A percentile compares a stretch with the other conserved stretches of the same genome.
Conservation (phyloP, 805 yeast species). For the Monosporozyma unispora region DNA sequence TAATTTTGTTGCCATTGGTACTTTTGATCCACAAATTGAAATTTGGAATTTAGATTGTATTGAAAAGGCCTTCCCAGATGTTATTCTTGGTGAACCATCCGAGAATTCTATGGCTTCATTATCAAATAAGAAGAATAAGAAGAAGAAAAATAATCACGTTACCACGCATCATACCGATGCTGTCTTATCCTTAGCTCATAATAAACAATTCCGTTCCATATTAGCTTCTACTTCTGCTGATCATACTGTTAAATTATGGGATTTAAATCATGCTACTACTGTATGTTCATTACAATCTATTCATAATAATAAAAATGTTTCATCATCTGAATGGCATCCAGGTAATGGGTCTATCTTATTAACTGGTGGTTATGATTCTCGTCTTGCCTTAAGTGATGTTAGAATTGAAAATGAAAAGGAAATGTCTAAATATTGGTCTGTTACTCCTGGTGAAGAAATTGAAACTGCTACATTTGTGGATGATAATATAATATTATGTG, state of each 20-base stretch:
- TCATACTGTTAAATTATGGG: slow-evolving; percentile 92
- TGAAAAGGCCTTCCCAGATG: slow-evolving; percentile 91
- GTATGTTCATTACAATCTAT: slow-evolving; percentile 61
- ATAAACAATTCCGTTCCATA: slow-evolving; percentile 69
- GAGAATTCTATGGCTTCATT: slow-evolving; percentile 30
- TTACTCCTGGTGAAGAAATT: slow-evolving; percentile 66
- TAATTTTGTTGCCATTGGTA: slow-evolving; percentile 92
- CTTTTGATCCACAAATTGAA: slow-evolving; percentile 96
- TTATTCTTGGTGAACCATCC: slow-evolving; percentile 75
- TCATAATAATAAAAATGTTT: slow-evolving; percentile 74
- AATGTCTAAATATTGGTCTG: slow-evolving; percentile 57
- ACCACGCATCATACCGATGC: slow-evolving; percentile 89
- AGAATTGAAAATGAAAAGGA: slow-evolving; percentile 54
- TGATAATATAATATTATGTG: slow-evolving; percentile 58
- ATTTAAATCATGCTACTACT: slow-evolving; percentile 61
- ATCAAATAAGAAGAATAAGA: slow-evolving; percentile 42
- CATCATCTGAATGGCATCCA: slow-evolving; percentile 81
- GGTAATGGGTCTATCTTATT: slow-evolving; percentile 58
- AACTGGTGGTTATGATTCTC: slow-evolving; percentile 91
- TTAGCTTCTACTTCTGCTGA: slow-evolving; percentile 95
- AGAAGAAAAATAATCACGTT: slow-evolving; percentile 40
- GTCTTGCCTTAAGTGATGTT: slow-evolving; percentile 74
- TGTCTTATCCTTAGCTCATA: slow-evolving; percentile 77
- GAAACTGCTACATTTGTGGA: slow-evolving; percentile 71
- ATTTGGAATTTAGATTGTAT: slow-evolving; percentile 90